These are phyloP conservation scores for Penicillium sp. DNA, from an alignment of 2,329 filamentous ascomycete species.

Conservation along the genomic window DNA sequence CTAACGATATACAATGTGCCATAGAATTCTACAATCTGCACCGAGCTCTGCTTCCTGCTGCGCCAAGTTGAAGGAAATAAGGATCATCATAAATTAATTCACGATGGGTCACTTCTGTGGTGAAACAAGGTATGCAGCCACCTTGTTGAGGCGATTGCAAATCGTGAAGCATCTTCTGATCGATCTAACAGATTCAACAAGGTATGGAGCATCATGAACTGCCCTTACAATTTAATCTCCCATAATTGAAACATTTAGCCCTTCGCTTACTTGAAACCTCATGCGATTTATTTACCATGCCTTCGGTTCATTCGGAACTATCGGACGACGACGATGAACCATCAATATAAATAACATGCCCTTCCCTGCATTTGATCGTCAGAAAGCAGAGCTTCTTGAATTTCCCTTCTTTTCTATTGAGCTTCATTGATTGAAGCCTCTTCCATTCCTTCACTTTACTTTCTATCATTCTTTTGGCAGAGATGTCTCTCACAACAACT, in stretches of 20 bases:
- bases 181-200: neutral
- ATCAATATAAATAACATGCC: neutral
- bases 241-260: neutral
- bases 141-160: neutral
- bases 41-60: neutral
- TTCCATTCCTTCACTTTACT: constrained; percentile 1
- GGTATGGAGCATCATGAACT: neutral
- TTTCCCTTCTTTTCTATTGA: neutral
- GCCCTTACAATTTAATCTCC: neutral
- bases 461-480: neutral
- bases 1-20: too few species aligned
- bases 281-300: neutral
- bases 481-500: constrained; percentile 30
- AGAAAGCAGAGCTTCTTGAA: neutral
- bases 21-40: too few species aligned
- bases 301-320: neutral
- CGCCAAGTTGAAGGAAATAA: neutral
- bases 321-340: neutral
- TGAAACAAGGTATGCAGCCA: neutral
- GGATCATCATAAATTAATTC: neutral
- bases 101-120: neutral
- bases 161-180: neutral
- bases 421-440: constrained; percentile 6
- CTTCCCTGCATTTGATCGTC: neutral
- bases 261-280: neutral